Evolutionary conservation across 2,329 filamentous ascomycete species (phyloP).

Genomic region (Calonectria montana): DNA sequence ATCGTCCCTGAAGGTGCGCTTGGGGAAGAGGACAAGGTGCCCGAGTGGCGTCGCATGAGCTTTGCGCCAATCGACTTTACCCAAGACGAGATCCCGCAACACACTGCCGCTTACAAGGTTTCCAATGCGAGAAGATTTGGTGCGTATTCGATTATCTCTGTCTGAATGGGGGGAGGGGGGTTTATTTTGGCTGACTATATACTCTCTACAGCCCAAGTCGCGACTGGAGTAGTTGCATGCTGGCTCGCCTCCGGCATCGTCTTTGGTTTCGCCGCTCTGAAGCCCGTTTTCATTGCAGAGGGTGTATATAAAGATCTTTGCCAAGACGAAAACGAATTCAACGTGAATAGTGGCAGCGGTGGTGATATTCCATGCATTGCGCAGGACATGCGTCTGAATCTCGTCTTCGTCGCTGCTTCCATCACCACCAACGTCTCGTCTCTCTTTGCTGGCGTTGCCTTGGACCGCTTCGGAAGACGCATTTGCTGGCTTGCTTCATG

Average conservation of each 20-base stretch:
- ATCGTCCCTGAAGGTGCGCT: background rate
- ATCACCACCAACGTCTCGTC: conserved; percentile 89
- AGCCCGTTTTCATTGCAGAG: conserved; percentile 81
- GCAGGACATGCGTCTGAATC: conserved; percentile 71
- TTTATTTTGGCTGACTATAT: background rate
- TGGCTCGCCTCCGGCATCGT: conserved; percentile 81
- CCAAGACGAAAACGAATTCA: conserved; percentile 36
- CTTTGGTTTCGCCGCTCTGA: conserved; percentile 86
- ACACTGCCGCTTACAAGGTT: conserved; percentile 45
- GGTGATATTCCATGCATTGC: conserved; percentile 59
- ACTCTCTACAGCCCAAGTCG: conserved; percentile 70
- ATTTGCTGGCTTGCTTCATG: conserved; percentile 80
- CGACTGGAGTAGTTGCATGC: conserved; percentile 76
- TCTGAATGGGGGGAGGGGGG: background rate
- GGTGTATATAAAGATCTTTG: conserved; percentile 77
- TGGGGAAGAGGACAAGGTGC: conserved; percentile 18
- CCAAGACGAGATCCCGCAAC: conserved; percentile 37
- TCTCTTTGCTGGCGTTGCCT: conserved; percentile 82
- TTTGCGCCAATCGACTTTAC: conserved; percentile 42
- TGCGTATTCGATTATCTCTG: conserved; percentile 20
- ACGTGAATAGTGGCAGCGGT: conserved; percentile 30
- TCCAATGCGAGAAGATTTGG: conserved; percentile 41
- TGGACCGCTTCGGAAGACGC: conserved; percentile 84
- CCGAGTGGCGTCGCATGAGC: conserved; percentile 43
- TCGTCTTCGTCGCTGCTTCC: conserved; percentile 91